These are phyloP conservation scores for Saccharomycopsis hybrid DNA, from an alignment of 1,139 yeast genomes.

Conservation along the genomic window DNA sequence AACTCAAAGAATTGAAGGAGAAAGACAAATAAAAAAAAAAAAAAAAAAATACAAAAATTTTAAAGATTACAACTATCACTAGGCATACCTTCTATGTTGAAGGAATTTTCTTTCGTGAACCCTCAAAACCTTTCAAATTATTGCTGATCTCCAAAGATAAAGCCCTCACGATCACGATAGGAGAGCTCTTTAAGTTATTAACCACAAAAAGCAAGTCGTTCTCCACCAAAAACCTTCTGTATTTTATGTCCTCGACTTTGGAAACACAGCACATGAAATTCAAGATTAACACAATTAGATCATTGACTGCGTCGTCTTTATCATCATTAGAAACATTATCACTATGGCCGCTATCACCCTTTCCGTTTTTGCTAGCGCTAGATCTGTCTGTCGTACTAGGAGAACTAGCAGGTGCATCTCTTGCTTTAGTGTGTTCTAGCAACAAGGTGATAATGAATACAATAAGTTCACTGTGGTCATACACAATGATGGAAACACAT, in stretches of 20 bases:
- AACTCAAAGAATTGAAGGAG: too few species aligned
- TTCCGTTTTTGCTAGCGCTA: not conserved
- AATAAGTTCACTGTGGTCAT: slow-evolving; percentile 12
- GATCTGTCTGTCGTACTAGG: not conserved
- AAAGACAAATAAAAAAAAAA: too few species aligned
- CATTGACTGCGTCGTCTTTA: slow-evolving; percentile 8
- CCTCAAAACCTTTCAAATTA: slow-evolving; percentile 12
- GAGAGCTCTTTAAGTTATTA: slow-evolving; percentile 7
- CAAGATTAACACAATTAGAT: slow-evolving; percentile 12
- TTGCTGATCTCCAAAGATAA: slow-evolving; percentile 12
- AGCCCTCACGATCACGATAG: slow-evolving; percentile 8
- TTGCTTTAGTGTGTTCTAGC: slow-evolving; percentile 2
- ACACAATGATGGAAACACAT: slow-evolving; percentile 11
- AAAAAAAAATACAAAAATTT: too few species aligned
- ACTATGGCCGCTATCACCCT: not conserved
- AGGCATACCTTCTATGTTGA: not conserved
- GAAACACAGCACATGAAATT: slow-evolving; percentile 13
- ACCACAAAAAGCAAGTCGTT: slow-evolving; percentile 11
- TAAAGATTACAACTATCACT: too few species aligned
- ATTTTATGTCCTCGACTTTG: slow-evolving; percentile 15
- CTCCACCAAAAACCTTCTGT: slow-evolving; percentile 13
- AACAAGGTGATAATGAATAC: slow-evolving; percentile 8
- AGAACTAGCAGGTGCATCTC: not conserved
- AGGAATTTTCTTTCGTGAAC: slow-evolving; percentile 6
- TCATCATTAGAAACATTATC: not conserved